A percentile compares a stretch with the other conserved stretches of the same genome.
Evolutionary conservation across 1,139 yeast species (phyloP).

Genomic region (Suhomyces bolitotheri): DNA sequence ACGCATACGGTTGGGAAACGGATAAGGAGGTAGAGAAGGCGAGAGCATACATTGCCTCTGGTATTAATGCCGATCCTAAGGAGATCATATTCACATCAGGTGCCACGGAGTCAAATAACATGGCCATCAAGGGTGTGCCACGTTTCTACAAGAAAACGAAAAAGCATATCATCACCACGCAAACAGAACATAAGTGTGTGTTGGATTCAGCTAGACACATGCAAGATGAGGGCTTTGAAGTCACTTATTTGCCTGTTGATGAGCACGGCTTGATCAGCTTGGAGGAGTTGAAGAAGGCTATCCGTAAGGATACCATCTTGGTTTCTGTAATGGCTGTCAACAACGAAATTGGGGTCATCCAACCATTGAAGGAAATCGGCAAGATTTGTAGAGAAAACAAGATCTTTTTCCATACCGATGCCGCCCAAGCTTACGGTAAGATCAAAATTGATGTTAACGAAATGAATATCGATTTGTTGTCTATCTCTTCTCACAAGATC

Average conservation of each 20-base stretch:
- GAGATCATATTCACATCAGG: constrained; percentile 97
- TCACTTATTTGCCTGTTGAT: constrained; percentile 85
- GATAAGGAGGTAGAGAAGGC: constrained; percentile 89
- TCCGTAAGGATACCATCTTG: constrained; percentile 86
- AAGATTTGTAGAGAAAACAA: constrained; percentile 79
- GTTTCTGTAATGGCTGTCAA: constrained; percentile 98
- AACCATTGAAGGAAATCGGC: constrained; percentile 94
- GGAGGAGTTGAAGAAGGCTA: constrained; percentile 76
- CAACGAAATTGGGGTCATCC: constrained; percentile 97
- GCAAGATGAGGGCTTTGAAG: constrained; percentile 96
- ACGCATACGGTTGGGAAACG: constrained; percentile 99
- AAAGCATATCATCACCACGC: constrained; percentile 91
- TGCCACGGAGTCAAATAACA: constrained; percentile 95
- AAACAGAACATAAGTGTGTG: constrained; percentile 98
- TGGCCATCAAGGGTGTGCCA: constrained; percentile 94
- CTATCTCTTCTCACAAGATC: constrained; percentile 92
- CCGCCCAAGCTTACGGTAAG: constrained; percentile 97
- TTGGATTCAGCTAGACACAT: constrained; percentile 91
- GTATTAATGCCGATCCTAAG: constrained; percentile 92
- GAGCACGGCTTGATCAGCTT: constrained; percentile 77
- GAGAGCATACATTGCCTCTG: constrained; percentile 73
- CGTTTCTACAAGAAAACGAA: constrained; percentile 87
- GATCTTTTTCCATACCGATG: constrained; percentile 97
- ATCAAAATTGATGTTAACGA: constrained; percentile 90
- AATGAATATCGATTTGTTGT: constrained; percentile 88